phyloP scores from a whole-genome alignment of 2,329 filamentous ascomycete genomes.

The Fusarium sp. region DNA sequence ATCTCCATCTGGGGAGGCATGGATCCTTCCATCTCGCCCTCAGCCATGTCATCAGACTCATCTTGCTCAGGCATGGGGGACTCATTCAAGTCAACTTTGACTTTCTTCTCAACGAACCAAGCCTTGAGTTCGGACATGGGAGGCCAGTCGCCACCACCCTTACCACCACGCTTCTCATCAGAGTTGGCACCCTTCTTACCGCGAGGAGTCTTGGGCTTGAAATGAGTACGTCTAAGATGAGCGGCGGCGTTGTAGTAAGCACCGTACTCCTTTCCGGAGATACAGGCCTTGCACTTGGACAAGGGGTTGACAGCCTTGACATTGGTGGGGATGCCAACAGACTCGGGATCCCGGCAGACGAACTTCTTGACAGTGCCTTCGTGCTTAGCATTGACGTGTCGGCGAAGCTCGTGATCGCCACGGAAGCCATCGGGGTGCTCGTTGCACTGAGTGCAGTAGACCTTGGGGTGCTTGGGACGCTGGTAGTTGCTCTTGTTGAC shows the following conservation, averaged over 20 bases:
- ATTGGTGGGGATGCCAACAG: conserved; percentile 54
- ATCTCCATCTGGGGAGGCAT: conserved; percentile 37
- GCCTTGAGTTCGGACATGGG: conserved; percentile 53
- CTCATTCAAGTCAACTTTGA: conserved; percentile 56
- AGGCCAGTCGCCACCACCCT: conserved; percentile 47
- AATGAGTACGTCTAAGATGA: conserved; percentile 88
- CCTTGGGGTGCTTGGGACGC: conserved; percentile 77
- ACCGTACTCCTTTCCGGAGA: conserved; percentile 80
- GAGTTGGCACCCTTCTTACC: conserved; percentile 55
- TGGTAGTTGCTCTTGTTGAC: conserved; percentile 61
- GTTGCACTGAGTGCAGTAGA: conserved; percentile 76
- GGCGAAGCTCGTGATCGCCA: conserved; percentile 83
- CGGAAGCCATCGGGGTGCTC: conserved; percentile 83
- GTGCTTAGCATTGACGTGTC: conserved; percentile 77
- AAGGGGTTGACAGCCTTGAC: conserved; percentile 73
- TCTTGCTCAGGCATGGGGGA: conserved; percentile 51
- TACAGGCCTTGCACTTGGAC: conserved; percentile 85
- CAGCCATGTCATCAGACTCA: conserved; percentile 46
- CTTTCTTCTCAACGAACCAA: conserved; percentile 69
- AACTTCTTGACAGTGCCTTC: conserved; percentile 65
- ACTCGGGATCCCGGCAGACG: conserved; percentile 67
- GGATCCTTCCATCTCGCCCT: conserved; percentile 37
- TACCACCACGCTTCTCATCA: conserved; percentile 66
- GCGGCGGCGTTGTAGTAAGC: conserved; percentile 96
- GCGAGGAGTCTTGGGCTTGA: conserved; percentile 72